Evolutionary conservation across 345 rosid genomes (phyloP).

Genomic region (Eucalyptus tenuipes): DNA sequence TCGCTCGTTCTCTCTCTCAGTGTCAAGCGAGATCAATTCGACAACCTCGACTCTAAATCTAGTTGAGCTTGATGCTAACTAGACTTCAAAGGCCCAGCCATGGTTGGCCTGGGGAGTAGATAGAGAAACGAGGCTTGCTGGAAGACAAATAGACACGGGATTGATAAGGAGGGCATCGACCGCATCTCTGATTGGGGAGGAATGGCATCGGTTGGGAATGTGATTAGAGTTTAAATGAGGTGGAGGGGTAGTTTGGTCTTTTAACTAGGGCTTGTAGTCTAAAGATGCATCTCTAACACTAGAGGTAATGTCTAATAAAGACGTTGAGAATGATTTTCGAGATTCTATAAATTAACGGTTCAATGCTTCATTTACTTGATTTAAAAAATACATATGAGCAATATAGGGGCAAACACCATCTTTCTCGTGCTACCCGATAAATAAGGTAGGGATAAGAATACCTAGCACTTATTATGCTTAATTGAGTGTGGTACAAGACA

Average conservation of each 20-base stretch:
- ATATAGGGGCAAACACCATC: background rate
- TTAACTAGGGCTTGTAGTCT: background rate
- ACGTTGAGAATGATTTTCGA: background rate
- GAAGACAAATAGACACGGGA: background rate
- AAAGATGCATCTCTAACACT: background rate
- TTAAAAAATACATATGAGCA: background rate
- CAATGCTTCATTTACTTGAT: background rate
- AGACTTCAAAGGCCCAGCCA: background rate
- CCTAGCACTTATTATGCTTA: background rate
- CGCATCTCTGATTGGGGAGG: background rate
- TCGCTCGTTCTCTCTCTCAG: no score
- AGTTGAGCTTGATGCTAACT: background rate
- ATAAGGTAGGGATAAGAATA: background rate
- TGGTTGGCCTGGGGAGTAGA: background rate
- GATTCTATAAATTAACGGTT: background rate
- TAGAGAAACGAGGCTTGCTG: background rate
- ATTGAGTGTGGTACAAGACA: background rate
- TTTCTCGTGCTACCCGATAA: background rate
- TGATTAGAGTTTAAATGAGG: background rate
- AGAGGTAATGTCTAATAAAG: accelerated
- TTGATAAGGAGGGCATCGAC: background rate
- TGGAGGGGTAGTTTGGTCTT: background rate
- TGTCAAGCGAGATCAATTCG: accelerated
- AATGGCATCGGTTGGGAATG: no score
- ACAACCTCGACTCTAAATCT: background rate